A percentile compares a stretch with the other conserved stretches of the same genome.
Conservation (phyloP, 139 green algal species). For the Pleodorina starrii region DNA sequence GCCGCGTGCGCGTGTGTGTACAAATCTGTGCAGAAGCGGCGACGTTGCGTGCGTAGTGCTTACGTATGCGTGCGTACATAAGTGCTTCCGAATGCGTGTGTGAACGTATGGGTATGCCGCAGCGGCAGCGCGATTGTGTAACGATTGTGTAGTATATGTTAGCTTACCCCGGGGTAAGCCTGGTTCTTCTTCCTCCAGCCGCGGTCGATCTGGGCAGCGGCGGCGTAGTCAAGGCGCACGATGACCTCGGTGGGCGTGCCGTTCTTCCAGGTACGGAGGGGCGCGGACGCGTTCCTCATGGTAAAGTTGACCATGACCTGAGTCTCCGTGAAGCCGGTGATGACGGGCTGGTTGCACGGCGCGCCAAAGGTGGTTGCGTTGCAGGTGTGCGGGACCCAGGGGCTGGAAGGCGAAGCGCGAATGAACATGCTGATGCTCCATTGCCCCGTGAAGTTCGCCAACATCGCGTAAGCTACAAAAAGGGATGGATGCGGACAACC, state of each 20-base stretch:
- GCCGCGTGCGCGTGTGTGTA: no score
- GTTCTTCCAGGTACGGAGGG: conserved; percentile 24
- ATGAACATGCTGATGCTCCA: not conserved
- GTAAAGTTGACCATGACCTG: not conserved
- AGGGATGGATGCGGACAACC: no score
- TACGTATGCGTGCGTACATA: no score
- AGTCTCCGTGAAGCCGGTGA: not conserved
- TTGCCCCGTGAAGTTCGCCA: conserved; percentile 26
- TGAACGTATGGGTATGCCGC: no score
- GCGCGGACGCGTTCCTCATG: not conserved
- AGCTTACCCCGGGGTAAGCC: conserved; percentile 53
- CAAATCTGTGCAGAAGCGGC: no score
- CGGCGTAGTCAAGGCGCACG: conserved; percentile 42
- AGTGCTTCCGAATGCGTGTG: no score
- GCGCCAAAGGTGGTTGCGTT: not conserved
- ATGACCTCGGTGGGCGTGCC: not conserved
- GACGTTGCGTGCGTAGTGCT: no score
- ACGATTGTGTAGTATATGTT: no score
- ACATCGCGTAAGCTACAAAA: conserved; percentile 13
- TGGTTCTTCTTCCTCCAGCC: conserved; percentile 65
- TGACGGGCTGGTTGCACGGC: conserved; percentile 16
- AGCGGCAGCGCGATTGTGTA: no score
- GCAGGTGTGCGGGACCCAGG: not conserved
- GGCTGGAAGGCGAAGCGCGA: not conserved
- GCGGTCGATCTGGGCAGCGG: conserved; percentile 27